Evolutionary conservation across 805 yeast species (phyloP).

Genomic region (Saturnispora besseyi): DNA sequence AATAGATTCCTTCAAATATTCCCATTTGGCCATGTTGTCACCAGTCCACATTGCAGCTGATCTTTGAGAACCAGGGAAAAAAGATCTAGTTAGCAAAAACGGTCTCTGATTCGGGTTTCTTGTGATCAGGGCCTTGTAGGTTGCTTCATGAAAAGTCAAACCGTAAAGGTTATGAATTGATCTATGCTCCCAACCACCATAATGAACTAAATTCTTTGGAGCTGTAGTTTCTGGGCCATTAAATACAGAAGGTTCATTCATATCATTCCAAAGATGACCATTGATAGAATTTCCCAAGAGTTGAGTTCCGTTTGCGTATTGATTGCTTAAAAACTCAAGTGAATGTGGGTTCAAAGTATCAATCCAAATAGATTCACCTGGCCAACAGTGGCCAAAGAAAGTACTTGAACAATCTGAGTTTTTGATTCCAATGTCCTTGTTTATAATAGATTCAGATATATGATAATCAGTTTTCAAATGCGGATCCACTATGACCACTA

Average conservation of each 20-base stretch:
- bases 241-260: slow-evolving; percentile 96
- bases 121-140: slow-evolving; percentile 52
- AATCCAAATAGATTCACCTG: slow-evolving; percentile 92
- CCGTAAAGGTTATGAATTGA: slow-evolving; percentile 87
- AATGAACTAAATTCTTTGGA: slow-evolving; percentile 72
- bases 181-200: slow-evolving; percentile 81
- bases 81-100: slow-evolving; percentile 78
- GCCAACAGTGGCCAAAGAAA: slow-evolving; percentile 93
- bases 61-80: slow-evolving; percentile 85
- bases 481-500: slow-evolving; percentile 86
- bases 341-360: slow-evolving; percentile 69
- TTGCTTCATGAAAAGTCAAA: slow-evolving; percentile 67
- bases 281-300: slow-evolving; percentile 49
- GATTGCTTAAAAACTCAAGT: slow-evolving; percentile 46
- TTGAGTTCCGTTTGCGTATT: slow-evolving; percentile 38
- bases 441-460: slow-evolving; percentile 45
- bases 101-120: slow-evolving; percentile 60
- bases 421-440: slow-evolving; percentile 40
- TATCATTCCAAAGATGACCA: slow-evolving; percentile 89
- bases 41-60: slow-evolving; percentile 97
- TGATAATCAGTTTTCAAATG: slow-evolving; percentile 69
- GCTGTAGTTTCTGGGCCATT: slow-evolving; percentile 91
- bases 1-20: slow-evolving; percentile 63
- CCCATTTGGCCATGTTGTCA: slow-evolving; percentile 92
- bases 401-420: slow-evolving; percentile 36